Percentiles rank a stretch among this genome's conserved stretches.
phyloP scores from a whole-genome alignment of 495 filamentous ascomycete genomes.

The Terfezia boudieri region DNA sequence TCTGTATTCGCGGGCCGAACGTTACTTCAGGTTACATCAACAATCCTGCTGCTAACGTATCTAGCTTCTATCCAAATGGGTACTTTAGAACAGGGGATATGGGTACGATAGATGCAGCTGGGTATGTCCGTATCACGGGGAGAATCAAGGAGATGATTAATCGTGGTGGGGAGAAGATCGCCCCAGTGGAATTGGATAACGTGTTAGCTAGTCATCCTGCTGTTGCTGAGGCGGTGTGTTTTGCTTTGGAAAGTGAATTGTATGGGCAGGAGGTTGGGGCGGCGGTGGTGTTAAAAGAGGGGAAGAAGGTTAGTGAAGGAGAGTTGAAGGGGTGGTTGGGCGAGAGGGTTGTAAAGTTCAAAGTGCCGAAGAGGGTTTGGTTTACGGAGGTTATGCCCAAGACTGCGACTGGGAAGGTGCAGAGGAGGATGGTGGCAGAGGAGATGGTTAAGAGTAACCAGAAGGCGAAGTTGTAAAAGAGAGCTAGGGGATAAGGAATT shows the following conservation, averaged over 20 bases:
- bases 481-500: too few relatives aligned
- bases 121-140: constrained; percentile 55
- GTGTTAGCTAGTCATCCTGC: constrained; percentile 42
- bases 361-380: constrained; percentile 66
- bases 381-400: constrained; percentile 66
- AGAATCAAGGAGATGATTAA: constrained; percentile 73
- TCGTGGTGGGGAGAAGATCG: constrained; percentile 65
- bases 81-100: constrained; percentile 77
- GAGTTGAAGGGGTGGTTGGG: constrained; percentile 45
- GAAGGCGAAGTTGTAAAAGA: too few relatives aligned
- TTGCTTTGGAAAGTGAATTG: constrained; percentile 50
- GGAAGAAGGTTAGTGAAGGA: constrained; percentile 26
- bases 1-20: constrained; percentile 57
- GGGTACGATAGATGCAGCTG: constrained; percentile 31
- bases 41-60: constrained; percentile 47
- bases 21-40: constrained; percentile 68
- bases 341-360: constrained; percentile 52
- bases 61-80: constrained; percentile 42
- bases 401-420: constrained; percentile 77
- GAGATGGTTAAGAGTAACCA: constrained; percentile 38
- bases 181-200: constrained; percentile 68
- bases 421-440: constrained; percentile 58
- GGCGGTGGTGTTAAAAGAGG: constrained; percentile 50
- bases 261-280: constrained; percentile 67
- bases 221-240: constrained; percentile 56